Evolutionary conservation across 2,329 filamentous ascomycete genomes (phyloP).

Genomic region (Biscogniauxia sp.): DNA sequence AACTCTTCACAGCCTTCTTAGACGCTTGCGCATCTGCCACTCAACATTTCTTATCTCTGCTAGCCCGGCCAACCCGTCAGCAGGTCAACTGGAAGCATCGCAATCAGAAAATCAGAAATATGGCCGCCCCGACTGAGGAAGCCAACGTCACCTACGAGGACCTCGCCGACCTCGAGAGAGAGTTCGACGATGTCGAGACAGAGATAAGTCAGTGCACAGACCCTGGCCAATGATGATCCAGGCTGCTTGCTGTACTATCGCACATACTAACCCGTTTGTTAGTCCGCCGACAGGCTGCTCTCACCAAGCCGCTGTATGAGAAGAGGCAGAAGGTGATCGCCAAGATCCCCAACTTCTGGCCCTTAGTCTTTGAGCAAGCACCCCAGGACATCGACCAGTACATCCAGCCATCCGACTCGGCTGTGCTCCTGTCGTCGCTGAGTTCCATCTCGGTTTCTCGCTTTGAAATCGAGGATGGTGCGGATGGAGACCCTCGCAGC

Average conservation of each 20-base stretch:
- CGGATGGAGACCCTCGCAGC: conserved; percentile 74
- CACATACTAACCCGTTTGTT: conserved; percentile 14
- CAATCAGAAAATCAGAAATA: conserved; percentile 11
- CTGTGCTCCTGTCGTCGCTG: conserved; percentile 67
- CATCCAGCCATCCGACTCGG: conserved; percentile 77
- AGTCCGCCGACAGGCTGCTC: conserved; percentile 72
- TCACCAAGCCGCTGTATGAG: conserved; percentile 69
- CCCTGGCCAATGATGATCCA: not conserved
- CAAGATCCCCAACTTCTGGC: conserved; percentile 87
- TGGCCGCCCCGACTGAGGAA: conserved; percentile 19
- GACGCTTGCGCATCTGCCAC: no score
- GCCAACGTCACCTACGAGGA: conserved; percentile 64
- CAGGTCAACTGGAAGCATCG: not conserved
- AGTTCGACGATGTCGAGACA: conserved; percentile 80
- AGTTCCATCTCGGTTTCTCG: conserved; percentile 69
- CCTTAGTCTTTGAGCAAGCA: conserved; percentile 85
- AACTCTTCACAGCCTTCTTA: not conserved
- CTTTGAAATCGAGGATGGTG: conserved; percentile 69
- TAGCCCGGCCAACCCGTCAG: not conserved
- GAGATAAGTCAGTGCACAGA: conserved; percentile 67
- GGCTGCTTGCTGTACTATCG: not conserved
- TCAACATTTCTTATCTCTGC: not conserved
- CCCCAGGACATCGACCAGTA: conserved; percentile 84
- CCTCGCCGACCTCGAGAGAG: conserved; percentile 74
- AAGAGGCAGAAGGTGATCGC: conserved; percentile 70